Evolutionary conservation across 768 basidiomycete species (phyloP), one percentile per base, ranked within the genome.

Genomic region (Leucosporidium creatinivorum): DNA sequence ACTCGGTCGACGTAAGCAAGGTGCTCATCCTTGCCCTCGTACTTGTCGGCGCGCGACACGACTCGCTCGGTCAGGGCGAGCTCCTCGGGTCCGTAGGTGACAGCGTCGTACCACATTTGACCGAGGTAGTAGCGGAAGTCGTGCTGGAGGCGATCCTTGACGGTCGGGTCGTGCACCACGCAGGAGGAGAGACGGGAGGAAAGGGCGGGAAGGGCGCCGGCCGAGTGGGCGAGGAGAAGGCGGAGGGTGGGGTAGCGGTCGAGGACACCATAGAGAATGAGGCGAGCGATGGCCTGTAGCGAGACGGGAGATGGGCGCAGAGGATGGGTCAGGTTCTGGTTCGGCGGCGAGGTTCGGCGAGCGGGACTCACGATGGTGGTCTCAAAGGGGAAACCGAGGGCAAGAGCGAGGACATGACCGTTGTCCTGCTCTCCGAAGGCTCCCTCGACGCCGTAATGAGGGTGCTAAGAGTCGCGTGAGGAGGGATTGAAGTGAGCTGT

Each of bases 321-420:
- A 21, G 54, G 36, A 17, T 61, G 17, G 31, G 54, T 28, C 17
- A 25, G 19, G 0, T 12, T n/a, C 26, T 9, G 52, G 17, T 4
- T 26, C 26, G 23, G 21, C n/a, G 23, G n/a, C 15, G 23, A 26
- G 23, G 51, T 81, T 10, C 0, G 21, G 36, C 12, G 17, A 17
- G 13, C 13, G 2, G 12, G 58, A 59, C 87, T 76, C 73, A 90
- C 89, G 39, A 85, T 86, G 6, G 91, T 91, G 23, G 91, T 93
- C 79, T 93, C 91, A 74, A 93, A 87, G 4, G 91, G 91, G 78
- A 93, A 93, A 1, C 91, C 91, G 21, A 91, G 82, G 0, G 89
- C 89, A 61, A 93, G 83, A 3, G 90, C 88, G 33, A 93, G 84
- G 49, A 91, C 91, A 70, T 93, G 91, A 0, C 91, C 91, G 72